Evolutionary conservation across 768 basidiomycete genomes (phyloP).

Genomic region (Coprinellus micaceus): DNA sequence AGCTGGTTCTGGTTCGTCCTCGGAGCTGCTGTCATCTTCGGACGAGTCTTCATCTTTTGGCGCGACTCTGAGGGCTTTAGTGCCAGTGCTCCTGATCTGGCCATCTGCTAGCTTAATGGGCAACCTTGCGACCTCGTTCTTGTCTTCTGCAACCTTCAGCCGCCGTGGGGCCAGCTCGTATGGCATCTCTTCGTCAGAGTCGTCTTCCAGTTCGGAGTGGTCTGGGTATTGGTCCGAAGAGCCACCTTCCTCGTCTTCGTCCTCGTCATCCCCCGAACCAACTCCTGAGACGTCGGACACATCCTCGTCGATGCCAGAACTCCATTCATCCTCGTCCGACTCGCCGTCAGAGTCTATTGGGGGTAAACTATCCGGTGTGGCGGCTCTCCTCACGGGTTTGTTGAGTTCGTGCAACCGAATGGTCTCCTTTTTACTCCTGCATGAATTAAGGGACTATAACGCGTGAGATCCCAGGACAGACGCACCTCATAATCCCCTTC

Average conservation of each 20-base stretch:
- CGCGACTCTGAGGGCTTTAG: constrained; percentile 22
- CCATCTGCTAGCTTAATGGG: constrained; percentile 89
- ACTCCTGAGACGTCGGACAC: constrained; percentile 18
- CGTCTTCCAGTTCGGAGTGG: constrained; percentile 22
- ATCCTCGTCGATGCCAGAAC: constrained; percentile 38
- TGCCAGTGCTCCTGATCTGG: constrained; percentile 59
- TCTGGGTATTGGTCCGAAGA: constrained; percentile 29
- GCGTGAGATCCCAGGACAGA: neutral
- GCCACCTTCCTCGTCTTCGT: constrained; percentile 27
- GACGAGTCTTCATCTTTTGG: constrained; percentile 8
- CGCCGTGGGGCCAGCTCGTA: constrained; percentile 65
- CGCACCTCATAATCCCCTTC: constrained; percentile 77
- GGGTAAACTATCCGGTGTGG: constrained; percentile 58
- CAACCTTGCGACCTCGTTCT: constrained; percentile 53
- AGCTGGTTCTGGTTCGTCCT: constrained; percentile 26
- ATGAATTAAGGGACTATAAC: constrained; percentile 1
- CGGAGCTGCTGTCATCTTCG: constrained; percentile 2
- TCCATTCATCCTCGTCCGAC: constrained; percentile 41
- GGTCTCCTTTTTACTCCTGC: constrained; percentile 83
- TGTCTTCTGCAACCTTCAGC: constrained; percentile 43
- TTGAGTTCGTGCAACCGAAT: constrained; percentile 62
- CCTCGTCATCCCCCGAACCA: constrained; percentile 28
- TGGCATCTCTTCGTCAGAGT: constrained; percentile 67
- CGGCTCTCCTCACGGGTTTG: constrained; percentile 48
- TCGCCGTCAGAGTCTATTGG: constrained; percentile 66